phyloP scores from a whole-genome alignment of 371 early-diverging fungal species.

The Astathelohania contejeani region DNA sequence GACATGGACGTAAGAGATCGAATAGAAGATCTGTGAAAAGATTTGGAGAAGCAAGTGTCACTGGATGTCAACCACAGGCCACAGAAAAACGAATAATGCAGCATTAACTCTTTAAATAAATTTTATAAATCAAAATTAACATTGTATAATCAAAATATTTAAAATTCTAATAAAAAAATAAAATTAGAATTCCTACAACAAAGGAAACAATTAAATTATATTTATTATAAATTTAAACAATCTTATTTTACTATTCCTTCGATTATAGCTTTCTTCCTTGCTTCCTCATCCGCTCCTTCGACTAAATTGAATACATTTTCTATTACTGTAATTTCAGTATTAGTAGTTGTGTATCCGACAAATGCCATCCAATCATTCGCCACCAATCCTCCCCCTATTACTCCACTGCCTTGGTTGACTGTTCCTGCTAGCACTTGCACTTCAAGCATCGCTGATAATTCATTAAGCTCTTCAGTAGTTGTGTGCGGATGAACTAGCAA shows the following conservation, averaged over 20 bases:
- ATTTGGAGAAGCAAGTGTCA: too few relatives aligned
- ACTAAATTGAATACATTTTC: constrained; percentile 76
- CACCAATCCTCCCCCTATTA: constrained; percentile 87
- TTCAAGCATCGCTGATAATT: constrained; percentile 84
- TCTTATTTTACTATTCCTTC: not conserved
- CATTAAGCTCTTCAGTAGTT: constrained; percentile 83
- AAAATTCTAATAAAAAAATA: too few relatives aligned
- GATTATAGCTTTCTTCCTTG: not conserved
- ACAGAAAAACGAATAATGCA: too few relatives aligned
- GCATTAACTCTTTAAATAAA: too few relatives aligned
- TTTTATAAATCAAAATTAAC: too few relatives aligned
- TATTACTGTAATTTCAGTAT: constrained; percentile 87
- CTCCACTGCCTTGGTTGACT: constrained; percentile 91
- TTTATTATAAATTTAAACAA: too few relatives aligned
- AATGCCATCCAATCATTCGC: constrained; percentile 97
- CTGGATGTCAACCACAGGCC: too few relatives aligned
- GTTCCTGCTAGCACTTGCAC: constrained; percentile 96
- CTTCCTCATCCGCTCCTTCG: not conserved
- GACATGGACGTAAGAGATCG: too few relatives aligned
- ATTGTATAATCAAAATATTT: too few relatives aligned
- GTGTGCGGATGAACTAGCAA: constrained; percentile 91
- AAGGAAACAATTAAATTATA: too few relatives aligned
- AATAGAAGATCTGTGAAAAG: too few relatives aligned
- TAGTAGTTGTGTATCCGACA: constrained; percentile 86
- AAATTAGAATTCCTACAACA: too few relatives aligned